These are phyloP conservation scores for Alternaria arborescens DNA, from an alignment of 2,329 filamentous ascomycete genomes.

Conservation along the genomic window DNA sequence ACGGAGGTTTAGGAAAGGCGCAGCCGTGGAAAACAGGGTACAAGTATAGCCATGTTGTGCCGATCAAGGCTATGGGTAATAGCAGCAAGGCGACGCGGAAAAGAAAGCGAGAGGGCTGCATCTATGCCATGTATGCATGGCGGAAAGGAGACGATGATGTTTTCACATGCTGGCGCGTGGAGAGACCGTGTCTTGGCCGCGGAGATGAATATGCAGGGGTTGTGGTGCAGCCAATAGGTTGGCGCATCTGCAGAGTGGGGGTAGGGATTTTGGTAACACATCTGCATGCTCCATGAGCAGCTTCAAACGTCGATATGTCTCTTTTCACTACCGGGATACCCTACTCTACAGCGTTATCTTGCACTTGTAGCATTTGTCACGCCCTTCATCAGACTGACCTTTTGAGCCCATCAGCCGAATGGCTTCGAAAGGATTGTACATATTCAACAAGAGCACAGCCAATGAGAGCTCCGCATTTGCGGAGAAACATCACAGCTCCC, in stretches of 20 bases:
- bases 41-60: constrained; percentile 82
- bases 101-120: constrained; percentile 60
- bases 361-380: too few species aligned
- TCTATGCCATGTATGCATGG: constrained; percentile 61
- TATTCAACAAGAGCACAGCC: too few species aligned
- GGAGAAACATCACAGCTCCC: background rate
- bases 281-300: accelerated
- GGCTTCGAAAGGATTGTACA: too few species aligned
- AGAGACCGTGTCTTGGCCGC: constrained; percentile 9
- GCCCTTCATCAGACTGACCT: too few species aligned
- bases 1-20: constrained; percentile 70
- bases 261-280: too few species aligned
- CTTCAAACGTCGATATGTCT: too few species aligned
- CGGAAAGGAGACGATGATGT: constrained; percentile 18
- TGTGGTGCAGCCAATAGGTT: constrained; percentile 7
- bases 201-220: constrained; percentile 6
- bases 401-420: too few species aligned
- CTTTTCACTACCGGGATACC: too few species aligned
- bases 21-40: constrained; percentile 84
- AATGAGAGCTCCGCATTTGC: background rate
- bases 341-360: too few species aligned
- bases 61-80: constrained; percentile 72
- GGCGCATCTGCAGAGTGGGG: too few species aligned
- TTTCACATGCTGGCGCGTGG: constrained; percentile 20
- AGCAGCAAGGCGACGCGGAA: constrained; percentile 59